Percentiles rank a stretch among this genome's conserved stretches.
Evolutionary conservation across 345 rosid genomes (phyloP).

Genomic region (Syzygium jambos): DNA sequence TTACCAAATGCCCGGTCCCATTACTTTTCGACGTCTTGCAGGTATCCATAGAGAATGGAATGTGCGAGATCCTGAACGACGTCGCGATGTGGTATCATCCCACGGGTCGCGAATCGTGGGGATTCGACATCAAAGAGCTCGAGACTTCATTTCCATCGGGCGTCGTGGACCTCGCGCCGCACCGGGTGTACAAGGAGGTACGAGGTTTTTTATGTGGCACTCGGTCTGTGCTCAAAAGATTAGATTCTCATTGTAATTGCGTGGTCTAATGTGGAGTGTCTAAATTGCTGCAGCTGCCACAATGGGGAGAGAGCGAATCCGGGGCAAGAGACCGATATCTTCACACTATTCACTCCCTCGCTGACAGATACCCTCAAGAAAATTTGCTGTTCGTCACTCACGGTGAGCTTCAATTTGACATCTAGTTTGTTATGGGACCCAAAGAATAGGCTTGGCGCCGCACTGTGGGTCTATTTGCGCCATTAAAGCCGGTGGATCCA

Average conservation of each 20-base stretch:
- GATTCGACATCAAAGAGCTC: conserved; percentile 33
- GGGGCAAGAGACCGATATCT: conserved; percentile 40
- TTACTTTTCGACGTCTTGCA: background rate
- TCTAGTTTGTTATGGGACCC: background rate
- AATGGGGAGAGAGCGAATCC: conserved; percentile 44
- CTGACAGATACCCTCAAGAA: conserved; percentile 60
- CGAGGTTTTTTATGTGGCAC: background rate
- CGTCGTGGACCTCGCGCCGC: conserved; percentile 33
- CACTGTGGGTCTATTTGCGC: too few relatives aligned
- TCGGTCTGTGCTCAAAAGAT: background rate
- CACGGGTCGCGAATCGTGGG: conserved; percentile 19
- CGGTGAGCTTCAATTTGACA: conserved; percentile 26
- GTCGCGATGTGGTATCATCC: conserved; percentile 57
- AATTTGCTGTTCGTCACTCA: conserved; percentile 81
- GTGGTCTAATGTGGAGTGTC: background rate
- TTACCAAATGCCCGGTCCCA: background rate
- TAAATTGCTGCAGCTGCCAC: conserved; percentile 37
- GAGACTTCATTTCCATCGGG: conserved; percentile 54
- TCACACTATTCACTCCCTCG: conserved; percentile 42
- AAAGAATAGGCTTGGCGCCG: too few relatives aligned
- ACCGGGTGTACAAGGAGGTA: conserved; percentile 40
- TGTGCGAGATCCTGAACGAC: conserved; percentile 61
- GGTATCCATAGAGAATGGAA: conserved; percentile 70
- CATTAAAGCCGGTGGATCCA: too few relatives aligned
- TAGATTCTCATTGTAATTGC: background rate